Percentiles rank a stretch among this genome's conserved stretches.
phyloP scores from a whole-genome alignment of 495 filamentous ascomycete genomes.

The Endocarpon pusillum region DNA sequence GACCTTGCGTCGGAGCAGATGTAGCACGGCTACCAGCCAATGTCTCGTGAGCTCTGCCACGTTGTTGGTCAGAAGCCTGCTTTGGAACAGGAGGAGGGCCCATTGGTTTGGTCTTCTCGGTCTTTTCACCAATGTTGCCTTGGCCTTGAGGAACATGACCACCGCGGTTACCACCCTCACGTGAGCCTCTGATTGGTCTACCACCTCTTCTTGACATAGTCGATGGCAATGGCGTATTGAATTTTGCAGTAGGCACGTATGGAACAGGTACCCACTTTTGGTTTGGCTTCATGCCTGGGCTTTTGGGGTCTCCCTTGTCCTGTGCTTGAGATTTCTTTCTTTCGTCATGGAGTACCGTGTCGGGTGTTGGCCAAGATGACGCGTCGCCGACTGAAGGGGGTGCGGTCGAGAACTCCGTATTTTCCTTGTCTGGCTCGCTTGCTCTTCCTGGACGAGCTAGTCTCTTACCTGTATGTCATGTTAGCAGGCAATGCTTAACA shows the following conservation, averaged over 20 bases:
- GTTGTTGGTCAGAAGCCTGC: slow-evolving; percentile 19
- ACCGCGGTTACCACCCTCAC: slow-evolving; percentile 38
- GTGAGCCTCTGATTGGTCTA: slow-evolving; percentile 31
- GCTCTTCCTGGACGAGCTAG: slow-evolving; percentile 22
- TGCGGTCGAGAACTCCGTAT: slow-evolving; percentile 22
- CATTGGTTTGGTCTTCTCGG: not conserved
- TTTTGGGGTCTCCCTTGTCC: slow-evolving; percentile 45
- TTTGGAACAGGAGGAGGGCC: slow-evolving; percentile 10
- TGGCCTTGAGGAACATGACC: slow-evolving; percentile 29
- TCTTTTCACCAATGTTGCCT: slow-evolving; percentile 26
- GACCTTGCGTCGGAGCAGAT: slow-evolving; percentile 23
- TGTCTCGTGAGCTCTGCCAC: slow-evolving; percentile 25
- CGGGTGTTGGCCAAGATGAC: slow-evolving; percentile 76
- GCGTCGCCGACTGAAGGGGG: slow-evolving; percentile 54
- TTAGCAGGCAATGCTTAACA: not conserved
- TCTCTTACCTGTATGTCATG: not conserved
- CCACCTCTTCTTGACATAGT: slow-evolving; percentile 41
- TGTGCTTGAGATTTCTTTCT: slow-evolving; percentile 52
- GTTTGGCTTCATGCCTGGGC: slow-evolving; percentile 29
- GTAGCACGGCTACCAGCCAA: slow-evolving; percentile 19
- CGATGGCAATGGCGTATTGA: slow-evolving; percentile 61
- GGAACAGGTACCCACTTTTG: slow-evolving; percentile 57
- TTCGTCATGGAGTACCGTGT: slow-evolving; percentile 56
- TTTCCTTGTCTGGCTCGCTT: slow-evolving; percentile 32
- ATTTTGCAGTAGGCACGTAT: slow-evolving; percentile 63